These are phyloP conservation scores for Candida sphagnicola DNA, from an alignment of 805 yeast species.

Conservation along the genomic window DNA sequence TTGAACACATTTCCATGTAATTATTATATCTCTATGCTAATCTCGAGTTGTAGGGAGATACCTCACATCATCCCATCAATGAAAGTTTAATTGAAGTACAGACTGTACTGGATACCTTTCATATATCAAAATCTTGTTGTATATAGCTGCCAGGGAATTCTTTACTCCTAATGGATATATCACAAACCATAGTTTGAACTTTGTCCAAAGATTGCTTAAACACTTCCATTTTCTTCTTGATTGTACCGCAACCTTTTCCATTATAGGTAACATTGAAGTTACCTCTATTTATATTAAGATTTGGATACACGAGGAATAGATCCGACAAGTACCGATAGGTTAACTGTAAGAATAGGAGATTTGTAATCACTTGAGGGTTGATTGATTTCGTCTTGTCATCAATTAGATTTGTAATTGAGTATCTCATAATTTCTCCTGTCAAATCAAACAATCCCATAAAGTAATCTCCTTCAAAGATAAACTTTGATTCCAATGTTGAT, in stretches of 20 bases:
- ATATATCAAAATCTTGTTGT: background rate
- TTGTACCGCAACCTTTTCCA: slow-evolving; percentile 9
- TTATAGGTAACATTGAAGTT: slow-evolving; percentile 10
- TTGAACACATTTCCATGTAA: too few species aligned
- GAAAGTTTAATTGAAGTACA: too few species aligned
- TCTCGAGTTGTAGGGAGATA: too few species aligned
- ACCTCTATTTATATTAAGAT: slow-evolving; percentile 15
- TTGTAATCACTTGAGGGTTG: slow-evolving; percentile 8
- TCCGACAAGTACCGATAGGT: slow-evolving; percentile 9
- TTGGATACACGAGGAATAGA: slow-evolving; percentile 14
- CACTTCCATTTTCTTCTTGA: slow-evolving; percentile 19
- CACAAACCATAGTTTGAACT: slow-evolving; percentile 19
- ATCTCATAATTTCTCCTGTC: slow-evolving; percentile 41
- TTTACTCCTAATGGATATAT: slow-evolving; percentile 16
- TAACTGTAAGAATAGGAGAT: slow-evolving; percentile 15
- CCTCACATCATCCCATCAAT: too few species aligned
- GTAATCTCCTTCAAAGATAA: slow-evolving; percentile 24
- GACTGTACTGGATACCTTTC: too few species aligned
- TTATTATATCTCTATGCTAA: too few species aligned
- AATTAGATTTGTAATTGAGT: slow-evolving; percentile 26
- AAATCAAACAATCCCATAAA: slow-evolving; percentile 38
- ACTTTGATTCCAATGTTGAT: slow-evolving; percentile 1
- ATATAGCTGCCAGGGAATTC: slow-evolving; percentile 9
- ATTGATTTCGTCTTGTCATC: slow-evolving; percentile 10
- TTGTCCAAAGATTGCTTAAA: slow-evolving; percentile 19